These are phyloP conservation scores for Hibiscus syriacus DNA, from an alignment of 345 rosid genomes.

Conservation along the genomic window DNA sequence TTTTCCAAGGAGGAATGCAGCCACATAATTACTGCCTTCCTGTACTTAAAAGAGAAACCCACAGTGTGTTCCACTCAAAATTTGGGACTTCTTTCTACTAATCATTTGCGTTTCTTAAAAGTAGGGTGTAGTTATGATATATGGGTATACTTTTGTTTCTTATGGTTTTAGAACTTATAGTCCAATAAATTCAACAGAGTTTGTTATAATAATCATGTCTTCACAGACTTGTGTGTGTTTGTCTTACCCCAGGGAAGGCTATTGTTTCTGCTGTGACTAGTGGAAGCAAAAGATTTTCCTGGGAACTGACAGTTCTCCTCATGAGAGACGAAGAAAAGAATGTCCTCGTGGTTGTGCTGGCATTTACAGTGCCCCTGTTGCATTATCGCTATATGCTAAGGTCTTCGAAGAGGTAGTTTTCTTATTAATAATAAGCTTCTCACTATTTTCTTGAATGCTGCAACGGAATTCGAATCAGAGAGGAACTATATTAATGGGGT, in stretches of 20 bases:
- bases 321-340: constrained; percentile 73
- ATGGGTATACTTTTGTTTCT: background rate
- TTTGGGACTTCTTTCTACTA: background rate
- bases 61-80: constrained; percentile 40
- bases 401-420: constrained; percentile 67
- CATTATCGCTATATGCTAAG: constrained; percentile 63
- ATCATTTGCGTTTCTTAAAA: background rate
- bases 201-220: background rate
- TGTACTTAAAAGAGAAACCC: constrained; percentile 85
- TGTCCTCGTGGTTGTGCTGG: constrained; percentile 93
- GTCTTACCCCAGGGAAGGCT: constrained; percentile 57
- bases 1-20: constrained; percentile 91
- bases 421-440: background rate
- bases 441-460: background rate
- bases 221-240: background rate
- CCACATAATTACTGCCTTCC: constrained; percentile 96
- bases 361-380: constrained; percentile 66
- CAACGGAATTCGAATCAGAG: background rate
- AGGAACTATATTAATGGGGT: background rate
- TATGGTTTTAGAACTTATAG: background rate
- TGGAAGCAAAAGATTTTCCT: constrained; percentile 80
- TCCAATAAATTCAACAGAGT: background rate
- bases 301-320: constrained; percentile 99
- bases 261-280: constrained; percentile 86
- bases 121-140: background rate